phyloP scores from a whole-genome alignment of 2,329 filamentous ascomycete genomes.

The Beauveria asiatica region DNA sequence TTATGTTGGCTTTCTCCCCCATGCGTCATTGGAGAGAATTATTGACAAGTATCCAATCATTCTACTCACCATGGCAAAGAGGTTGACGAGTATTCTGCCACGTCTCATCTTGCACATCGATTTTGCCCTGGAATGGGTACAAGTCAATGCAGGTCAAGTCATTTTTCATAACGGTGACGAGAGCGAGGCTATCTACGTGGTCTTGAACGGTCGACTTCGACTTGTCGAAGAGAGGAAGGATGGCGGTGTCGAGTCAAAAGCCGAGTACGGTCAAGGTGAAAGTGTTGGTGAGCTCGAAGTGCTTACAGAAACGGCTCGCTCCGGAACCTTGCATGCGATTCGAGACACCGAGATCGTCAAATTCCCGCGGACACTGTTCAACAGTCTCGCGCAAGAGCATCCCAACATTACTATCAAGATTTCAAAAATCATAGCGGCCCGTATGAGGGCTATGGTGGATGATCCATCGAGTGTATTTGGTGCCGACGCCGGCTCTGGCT shows the following conservation, averaged over 20 bases:
- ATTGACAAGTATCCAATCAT: conserved; percentile 90
- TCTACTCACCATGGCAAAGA: conserved; percentile 89
- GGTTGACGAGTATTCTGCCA: conserved; percentile 81
- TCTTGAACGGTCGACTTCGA: conserved; percentile 84
- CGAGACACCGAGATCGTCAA: conserved; percentile 94
- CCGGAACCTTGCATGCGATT: conserved; percentile 89
- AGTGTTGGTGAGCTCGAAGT: conserved; percentile 97
- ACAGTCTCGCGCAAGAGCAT: conserved; percentile 93
- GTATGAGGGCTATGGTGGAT: conserved; percentile 85
- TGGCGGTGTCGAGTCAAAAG: conserved; percentile 75
- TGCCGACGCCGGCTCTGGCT: conserved; percentile 54
- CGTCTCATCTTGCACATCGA: conserved; percentile 91
- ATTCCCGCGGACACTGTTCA: conserved; percentile 91
- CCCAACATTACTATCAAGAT: conserved; percentile 98
- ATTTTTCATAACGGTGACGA: conserved; percentile 92
- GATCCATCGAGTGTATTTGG: conserved; percentile 61
- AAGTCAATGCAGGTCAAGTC: conserved; percentile 89
- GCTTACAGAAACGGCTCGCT: conserved; percentile 84
- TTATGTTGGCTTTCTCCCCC: conserved; percentile 89
- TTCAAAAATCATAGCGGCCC: conserved; percentile 93
- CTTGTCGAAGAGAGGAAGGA: conserved; percentile 75
- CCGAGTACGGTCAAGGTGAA: conserved; percentile 93
- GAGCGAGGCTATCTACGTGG: conserved; percentile 96
- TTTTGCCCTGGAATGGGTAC: conserved; percentile 96
- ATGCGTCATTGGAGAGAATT: conserved; percentile 78